These are phyloP conservation scores for Aureobasidium uvarum DNA, from an alignment of 2,329 filamentous ascomycete species.

Conservation along the genomic window DNA sequence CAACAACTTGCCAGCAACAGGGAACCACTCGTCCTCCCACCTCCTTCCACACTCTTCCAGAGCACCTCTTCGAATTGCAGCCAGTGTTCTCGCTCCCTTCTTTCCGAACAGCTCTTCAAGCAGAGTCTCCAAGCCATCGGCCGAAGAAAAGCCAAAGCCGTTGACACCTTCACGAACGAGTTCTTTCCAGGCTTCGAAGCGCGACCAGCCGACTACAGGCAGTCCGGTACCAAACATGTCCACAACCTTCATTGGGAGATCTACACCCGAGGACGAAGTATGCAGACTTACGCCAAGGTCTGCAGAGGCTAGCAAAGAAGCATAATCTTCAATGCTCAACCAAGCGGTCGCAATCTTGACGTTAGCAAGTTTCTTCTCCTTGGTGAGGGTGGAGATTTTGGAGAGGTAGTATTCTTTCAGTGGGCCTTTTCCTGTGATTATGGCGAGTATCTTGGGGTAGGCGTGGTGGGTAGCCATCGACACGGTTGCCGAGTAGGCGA, in stretches of 20 bases:
- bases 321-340: conserved; percentile 81
- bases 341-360: conserved; percentile 78
- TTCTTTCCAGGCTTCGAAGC: conserved; percentile 85
- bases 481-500: conserved; percentile 62
- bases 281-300: conserved; percentile 91
- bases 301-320: conserved; percentile 74
- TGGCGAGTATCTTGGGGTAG: conserved; percentile 69
- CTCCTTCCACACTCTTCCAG: conserved; percentile 68
- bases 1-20: conserved; percentile 60
- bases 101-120: conserved; percentile 63
- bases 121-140: conserved; percentile 62
- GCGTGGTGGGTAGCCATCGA: conserved; percentile 39
- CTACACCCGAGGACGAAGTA: conserved; percentile 89
- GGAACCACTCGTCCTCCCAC: conserved; percentile 94
- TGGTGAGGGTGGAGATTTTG: conserved; percentile 61
- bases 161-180: conserved; percentile 86
- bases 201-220: conserved; percentile 81
- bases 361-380: conserved; percentile 62
- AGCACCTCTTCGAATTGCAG: conserved; percentile 73
- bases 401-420: conserved; percentile 73
- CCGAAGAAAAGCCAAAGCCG: conserved; percentile 77
- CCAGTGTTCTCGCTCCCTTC: conserved; percentile 54
- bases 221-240: conserved; percentile 97
- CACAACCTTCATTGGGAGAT: conserved; percentile 98
- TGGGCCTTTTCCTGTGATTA: conserved; percentile 94